These are phyloP conservation scores for Aspergillus fumigatus DNA, from an alignment of 2,329 filamentous ascomycete genomes.

Conservation along the genomic window DNA sequence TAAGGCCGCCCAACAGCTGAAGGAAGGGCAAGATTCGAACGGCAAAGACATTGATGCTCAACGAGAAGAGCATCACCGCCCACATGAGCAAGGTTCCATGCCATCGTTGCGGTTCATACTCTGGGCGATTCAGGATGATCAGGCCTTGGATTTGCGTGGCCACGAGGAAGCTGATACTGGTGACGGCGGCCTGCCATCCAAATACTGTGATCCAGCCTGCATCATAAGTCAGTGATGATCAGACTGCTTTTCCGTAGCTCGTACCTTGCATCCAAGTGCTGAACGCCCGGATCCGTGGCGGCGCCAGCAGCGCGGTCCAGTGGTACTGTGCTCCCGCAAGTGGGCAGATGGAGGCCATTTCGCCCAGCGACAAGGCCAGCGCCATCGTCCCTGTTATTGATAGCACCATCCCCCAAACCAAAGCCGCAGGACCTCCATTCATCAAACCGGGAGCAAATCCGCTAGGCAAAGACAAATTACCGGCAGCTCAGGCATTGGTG, in stretches of 20 bases:
- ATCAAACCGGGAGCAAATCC: constrained; percentile 1
- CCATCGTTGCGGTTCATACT: constrained; percentile 33
- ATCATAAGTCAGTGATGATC: not conserved
- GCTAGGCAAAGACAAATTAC: too few relatives aligned
- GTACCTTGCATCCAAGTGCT: constrained; percentile 30
- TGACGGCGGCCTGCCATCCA: constrained; percentile 35
- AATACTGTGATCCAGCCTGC: constrained; percentile 42
- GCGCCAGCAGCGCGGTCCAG: constrained; percentile 37
- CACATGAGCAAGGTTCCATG: constrained; percentile 38
- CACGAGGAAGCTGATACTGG: constrained; percentile 31
- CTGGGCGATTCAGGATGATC: constrained; percentile 26
- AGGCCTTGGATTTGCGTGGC: constrained; percentile 34
- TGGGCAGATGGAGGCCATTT: constrained; percentile 39
- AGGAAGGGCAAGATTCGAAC: constrained; percentile 25
- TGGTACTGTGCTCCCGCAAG: constrained; percentile 43
- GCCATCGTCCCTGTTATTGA: constrained; percentile 22
- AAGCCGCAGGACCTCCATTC: constrained; percentile 22
- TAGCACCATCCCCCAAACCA: constrained; percentile 23
- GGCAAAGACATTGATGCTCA: constrained; percentile 18
- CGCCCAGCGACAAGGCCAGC: constrained; percentile 30
- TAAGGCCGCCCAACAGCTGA: constrained; percentile 33
- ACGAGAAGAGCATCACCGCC: constrained; percentile 35
- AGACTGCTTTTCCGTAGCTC: constrained; percentile 9
- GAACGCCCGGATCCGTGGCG: constrained; percentile 23
- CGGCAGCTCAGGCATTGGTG: too few relatives aligned